phyloP scores from a whole-genome alignment of 257 asterid species.

The Solanum etuberosum region DNA sequence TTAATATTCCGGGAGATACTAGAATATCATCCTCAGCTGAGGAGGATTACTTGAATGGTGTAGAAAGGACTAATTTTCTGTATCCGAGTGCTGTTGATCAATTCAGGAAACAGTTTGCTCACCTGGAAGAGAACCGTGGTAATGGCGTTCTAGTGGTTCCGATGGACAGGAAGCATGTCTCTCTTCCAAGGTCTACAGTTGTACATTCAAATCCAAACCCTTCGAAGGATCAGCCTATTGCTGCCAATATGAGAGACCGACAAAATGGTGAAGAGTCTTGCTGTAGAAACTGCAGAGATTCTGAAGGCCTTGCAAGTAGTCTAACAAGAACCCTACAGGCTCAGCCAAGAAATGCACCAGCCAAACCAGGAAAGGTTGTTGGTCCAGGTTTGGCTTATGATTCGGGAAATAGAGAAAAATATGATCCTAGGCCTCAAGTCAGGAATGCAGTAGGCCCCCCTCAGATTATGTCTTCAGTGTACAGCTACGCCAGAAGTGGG shows the following conservation, averaged over 20 bases:
- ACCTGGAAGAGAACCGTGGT: slow-evolving; percentile 65
- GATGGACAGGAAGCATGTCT: slow-evolving; percentile 62
- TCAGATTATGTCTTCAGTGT: slow-evolving; percentile 24
- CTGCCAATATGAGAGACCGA: slow-evolving; percentile 28
- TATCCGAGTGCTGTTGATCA: slow-evolving; percentile 81
- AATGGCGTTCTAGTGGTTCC: slow-evolving; percentile 44
- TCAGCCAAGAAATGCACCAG: slow-evolving; percentile 33
- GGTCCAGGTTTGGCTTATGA: too few relatives aligned
- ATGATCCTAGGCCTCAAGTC: too few relatives aligned
- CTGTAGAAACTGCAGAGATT: slow-evolving; percentile 32
- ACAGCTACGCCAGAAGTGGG: slow-evolving; percentile 25
- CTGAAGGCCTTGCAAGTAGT: slow-evolving; percentile 34
- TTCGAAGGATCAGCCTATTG: slow-evolving; percentile 34
- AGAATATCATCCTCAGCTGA: slow-evolving; percentile 82
- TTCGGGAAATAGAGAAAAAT: too few relatives aligned
- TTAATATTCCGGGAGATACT: slow-evolving; percentile 71
- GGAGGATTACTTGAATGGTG: slow-evolving; percentile 64
- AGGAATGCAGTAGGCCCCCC: slow-evolving; percentile 11
- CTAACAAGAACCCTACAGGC: slow-evolving; percentile 42
- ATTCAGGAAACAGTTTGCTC: slow-evolving; percentile 61
- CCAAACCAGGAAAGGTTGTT: not conserved
- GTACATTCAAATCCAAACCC: slow-evolving; percentile 51
- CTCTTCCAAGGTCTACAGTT: slow-evolving; percentile 58
- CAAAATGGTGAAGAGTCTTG: slow-evolving; percentile 40
- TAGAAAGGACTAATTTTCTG: slow-evolving; percentile 54